A percentile compares a stretch with the other conserved stretches of the same genome.
Conservation (phyloP, 306 rosid genomes). For the Lagenaria siceraria region DNA sequence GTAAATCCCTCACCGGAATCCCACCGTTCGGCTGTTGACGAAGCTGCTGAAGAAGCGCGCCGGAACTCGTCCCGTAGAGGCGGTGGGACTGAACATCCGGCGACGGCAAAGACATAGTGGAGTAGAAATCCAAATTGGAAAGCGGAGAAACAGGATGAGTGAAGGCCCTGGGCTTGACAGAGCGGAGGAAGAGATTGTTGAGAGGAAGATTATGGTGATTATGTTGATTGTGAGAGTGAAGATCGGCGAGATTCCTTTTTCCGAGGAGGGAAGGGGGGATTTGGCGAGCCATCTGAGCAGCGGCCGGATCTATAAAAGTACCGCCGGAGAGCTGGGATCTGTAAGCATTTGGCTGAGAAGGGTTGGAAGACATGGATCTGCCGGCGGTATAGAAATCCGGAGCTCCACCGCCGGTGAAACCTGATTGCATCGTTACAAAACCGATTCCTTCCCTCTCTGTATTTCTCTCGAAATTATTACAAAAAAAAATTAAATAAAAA, state of each 20-base stretch:
- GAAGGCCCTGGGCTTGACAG: slow-evolving; percentile 46
- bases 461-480: neutral
- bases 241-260: slow-evolving; percentile 65
- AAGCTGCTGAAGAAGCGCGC: slow-evolving; percentile 26
- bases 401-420: slow-evolving; percentile 47
- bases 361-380: slow-evolving; percentile 36
- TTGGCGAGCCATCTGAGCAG: slow-evolving; percentile 45
- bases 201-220: slow-evolving; percentile 27
- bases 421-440: slow-evolving; percentile 43
- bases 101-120: slow-evolving; percentile 14
- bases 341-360: slow-evolving; percentile 35
- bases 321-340: slow-evolving; percentile 35
- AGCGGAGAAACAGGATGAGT: slow-evolving; percentile 37
- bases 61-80: neutral
- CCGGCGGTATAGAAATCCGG: slow-evolving; percentile 39
- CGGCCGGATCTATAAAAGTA: slow-evolving; percentile 35
- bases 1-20: slow-evolving; percentile 11
- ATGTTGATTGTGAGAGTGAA: slow-evolving; percentile 19
- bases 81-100: slow-evolving; percentile 8
- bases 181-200: slow-evolving; percentile 33
- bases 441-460: slow-evolving; percentile 5
- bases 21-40: slow-evolving; percentile 24
- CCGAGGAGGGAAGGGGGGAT: slow-evolving; percentile 20
- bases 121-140: slow-evolving; percentile 46
- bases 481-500: neutral